Evolutionary conservation across 129 eudicot genomes (phyloP), one percentile per base, ranked within the genome.

Genomic region (Deinandra increscens): DNA sequence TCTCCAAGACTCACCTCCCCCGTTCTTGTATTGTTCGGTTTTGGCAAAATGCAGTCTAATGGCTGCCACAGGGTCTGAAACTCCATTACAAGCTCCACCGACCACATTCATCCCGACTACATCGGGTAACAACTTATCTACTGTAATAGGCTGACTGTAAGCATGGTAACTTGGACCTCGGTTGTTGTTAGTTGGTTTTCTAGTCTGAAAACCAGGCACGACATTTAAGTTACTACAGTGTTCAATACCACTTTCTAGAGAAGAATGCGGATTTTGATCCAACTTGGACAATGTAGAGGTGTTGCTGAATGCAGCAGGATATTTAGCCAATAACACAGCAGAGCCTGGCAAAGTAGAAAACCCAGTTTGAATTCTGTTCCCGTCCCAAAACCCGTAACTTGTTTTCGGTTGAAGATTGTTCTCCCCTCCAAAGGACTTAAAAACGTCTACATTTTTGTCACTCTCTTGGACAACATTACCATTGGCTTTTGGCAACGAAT

Each of bases 41-140:
- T 75, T 84, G 1, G 91, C 89, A 76, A 72, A 93, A 19, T 93
- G 99, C 93, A 83, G 71, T 75, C 80, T 85, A 36, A 92, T 78
- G 54, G 96, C 98, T 41, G 96, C 89, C 53, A 93, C 98, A 3
- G 98, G 95, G 79, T 93, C 98, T 5, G 96, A 86, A 8, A 88
- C 81, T 26, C 73, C 78, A 39, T 59, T 70, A 41, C 74, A 53
- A 8, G 72, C 46, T 5, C 72, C 72, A 68, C 72, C 61, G 33
- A 68, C 61, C 19, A 31, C 63, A 6, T 51, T 48, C 62, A 68
- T 11, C 12, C 34, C 37, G 9, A 31, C 60, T 12, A 51, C 63
- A 19, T 82, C 87, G 1, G 88, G 64, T 18, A 85, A 67, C 34
- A 75, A 26, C 74, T 79, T 64, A 58, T 80, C 91, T 36, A 88